A percentile compares a stretch with the other conserved stretches of the same genome.
phyloP scores from a whole-genome alignment of 805 yeast genomes.

The Candida corydali region DNA sequence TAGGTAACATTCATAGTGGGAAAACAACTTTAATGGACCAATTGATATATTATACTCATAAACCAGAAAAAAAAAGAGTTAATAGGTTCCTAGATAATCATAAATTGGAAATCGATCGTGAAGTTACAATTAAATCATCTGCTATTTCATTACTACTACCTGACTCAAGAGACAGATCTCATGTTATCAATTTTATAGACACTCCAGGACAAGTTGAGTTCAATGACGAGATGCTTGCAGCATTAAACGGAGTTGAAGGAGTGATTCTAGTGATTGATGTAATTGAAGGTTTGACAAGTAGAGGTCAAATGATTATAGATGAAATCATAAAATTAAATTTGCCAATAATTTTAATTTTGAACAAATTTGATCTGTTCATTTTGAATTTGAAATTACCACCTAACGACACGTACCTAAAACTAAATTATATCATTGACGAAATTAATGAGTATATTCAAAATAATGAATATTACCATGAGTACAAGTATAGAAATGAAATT shows the following conservation, averaged over 20 bases:
- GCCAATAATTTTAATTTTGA: slow-evolving; percentile 59
- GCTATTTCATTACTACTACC: slow-evolving; percentile 60
- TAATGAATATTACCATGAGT: slow-evolving; percentile 21
- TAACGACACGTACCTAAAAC: slow-evolving; percentile 64
- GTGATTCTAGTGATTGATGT: slow-evolving; percentile 73
- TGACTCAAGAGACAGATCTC: slow-evolving; percentile 48
- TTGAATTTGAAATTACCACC: slow-evolving; percentile 77
- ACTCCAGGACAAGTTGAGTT: slow-evolving; percentile 93
- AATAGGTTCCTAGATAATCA: slow-evolving; percentile 72
- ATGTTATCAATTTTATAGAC: slow-evolving; percentile 64
- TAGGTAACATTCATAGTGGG: slow-evolving; percentile 84
- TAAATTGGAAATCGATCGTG: slow-evolving; percentile 64
- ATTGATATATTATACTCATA: slow-evolving; percentile 64
- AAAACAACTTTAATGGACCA: slow-evolving; percentile 76
- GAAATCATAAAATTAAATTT: slow-evolving; percentile 48
- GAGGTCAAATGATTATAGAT: slow-evolving; percentile 47
- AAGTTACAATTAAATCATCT: slow-evolving; percentile 59
- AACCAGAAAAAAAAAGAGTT: slow-evolving; percentile 30
- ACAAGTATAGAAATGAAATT: slow-evolving; percentile 26
- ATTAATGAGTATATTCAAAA: slow-evolving; percentile 52
- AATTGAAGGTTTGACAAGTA: slow-evolving; percentile 73
- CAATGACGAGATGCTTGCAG: slow-evolving; percentile 63
- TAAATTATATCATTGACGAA: slow-evolving; percentile 56
- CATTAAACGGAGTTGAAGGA: slow-evolving; percentile 60
- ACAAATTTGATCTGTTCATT: slow-evolving; percentile 82